These are phyloP conservation scores for Cotoneaster glaucophyllus DNA, from an alignment of 306 rosid genomes.

Conservation along the genomic window DNA sequence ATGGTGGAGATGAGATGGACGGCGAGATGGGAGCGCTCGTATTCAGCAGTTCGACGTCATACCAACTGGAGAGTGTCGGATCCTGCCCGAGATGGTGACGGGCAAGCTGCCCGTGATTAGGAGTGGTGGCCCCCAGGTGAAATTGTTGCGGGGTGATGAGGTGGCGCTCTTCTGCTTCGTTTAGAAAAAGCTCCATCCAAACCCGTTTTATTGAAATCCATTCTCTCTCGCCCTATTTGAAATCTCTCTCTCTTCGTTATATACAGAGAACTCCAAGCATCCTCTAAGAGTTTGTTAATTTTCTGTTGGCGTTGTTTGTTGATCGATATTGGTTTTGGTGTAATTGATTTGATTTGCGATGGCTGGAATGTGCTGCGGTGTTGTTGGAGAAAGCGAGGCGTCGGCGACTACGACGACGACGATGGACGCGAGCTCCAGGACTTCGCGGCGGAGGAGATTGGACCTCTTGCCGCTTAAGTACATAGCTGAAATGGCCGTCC, in stretches of 20 bases:
- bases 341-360: slow-evolving; percentile 14
- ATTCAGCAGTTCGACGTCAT: slow-evolving; percentile 57
- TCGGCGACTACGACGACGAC: slow-evolving; percentile 28
- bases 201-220: neutral
- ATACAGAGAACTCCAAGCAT: neutral
- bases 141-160: slow-evolving; percentile 3
- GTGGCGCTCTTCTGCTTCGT: neutral
- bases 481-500: slow-evolving; percentile 37
- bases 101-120: slow-evolving; percentile 59
- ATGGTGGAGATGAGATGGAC: slow-evolving; percentile 12
- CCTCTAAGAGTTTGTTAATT: neutral
- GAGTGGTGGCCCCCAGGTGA: slow-evolving; percentile 53
- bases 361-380: slow-evolving; percentile 88
- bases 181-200: slow-evolving; percentile 29
- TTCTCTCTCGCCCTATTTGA: neutral
- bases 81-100: slow-evolving; percentile 77
- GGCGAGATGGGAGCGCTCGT: slow-evolving; percentile 7
- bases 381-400: slow-evolving; percentile 60
- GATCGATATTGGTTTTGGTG: neutral
- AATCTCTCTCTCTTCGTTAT: neutral
- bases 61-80: slow-evolving; percentile 60
- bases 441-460: slow-evolving; percentile 36
- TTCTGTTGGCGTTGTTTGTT: neutral
- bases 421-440: slow-evolving; percentile 31
- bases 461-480: slow-evolving; percentile 32